Evolutionary conservation across 1,284 basidiomycete genomes (phyloP).

Genomic region (Filobasidium uniguttulatum): DNA sequence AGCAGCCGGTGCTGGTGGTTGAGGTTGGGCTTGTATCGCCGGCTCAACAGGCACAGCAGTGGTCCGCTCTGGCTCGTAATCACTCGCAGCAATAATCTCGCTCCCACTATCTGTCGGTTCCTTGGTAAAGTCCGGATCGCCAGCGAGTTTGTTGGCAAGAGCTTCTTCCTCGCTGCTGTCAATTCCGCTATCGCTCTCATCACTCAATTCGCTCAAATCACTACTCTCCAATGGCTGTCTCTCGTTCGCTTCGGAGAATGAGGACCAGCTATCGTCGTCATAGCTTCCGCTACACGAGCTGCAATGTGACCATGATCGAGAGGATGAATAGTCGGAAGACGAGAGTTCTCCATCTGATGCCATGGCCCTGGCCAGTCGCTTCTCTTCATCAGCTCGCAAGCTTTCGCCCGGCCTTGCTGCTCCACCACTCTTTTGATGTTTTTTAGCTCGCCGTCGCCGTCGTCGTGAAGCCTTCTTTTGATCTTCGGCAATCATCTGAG

Average conservation of each 20-base stretch:
- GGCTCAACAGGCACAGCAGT: neutral
- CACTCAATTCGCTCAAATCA: constrained; percentile 6
- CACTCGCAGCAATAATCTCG: constrained; percentile 7
- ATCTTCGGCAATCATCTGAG: neutral
- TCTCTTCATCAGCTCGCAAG: neutral
- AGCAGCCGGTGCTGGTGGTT: neutral
- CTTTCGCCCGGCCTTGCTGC: too few relatives aligned
- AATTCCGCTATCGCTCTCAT: constrained; percentile 28
- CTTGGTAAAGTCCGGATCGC: constrained; percentile 19
- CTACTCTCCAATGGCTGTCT: constrained; percentile 44
- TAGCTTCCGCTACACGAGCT: constrained; percentile 11
- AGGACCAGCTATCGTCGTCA: constrained; percentile 15
- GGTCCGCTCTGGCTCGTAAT: constrained; percentile 4
- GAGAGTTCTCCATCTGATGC: neutral
- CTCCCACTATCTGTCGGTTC: neutral
- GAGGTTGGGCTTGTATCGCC: neutral
- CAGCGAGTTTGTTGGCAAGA: constrained; percentile 18
- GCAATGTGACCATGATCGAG: constrained; percentile 1
- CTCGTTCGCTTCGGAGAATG: constrained; percentile 5
- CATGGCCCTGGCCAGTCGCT: neutral
- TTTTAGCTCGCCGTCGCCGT: neutral
- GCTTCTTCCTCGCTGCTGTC: constrained; percentile 17
- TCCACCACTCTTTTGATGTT: neutral
- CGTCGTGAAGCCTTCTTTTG: neutral
- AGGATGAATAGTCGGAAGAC: neutral